Conservation (phyloP, 805 yeast species). For the Teunomyces funiuensis region DNA sequence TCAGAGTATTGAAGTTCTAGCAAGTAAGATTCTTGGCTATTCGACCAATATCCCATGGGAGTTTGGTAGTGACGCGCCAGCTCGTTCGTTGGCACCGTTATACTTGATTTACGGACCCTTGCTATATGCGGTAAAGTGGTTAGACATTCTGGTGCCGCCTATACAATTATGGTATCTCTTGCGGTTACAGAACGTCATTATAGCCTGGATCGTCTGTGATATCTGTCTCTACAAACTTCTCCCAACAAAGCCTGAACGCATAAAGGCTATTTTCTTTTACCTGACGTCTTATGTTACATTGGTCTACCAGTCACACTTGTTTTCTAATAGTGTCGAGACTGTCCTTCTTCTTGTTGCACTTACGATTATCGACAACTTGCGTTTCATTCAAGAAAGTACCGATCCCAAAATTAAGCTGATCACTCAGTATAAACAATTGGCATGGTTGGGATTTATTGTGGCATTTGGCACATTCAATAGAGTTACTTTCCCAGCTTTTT, state of each 20-base stretch:
- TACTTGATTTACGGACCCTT: constrained; percentile 71
- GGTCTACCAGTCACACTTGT: constrained; percentile 80
- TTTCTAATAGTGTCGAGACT: constrained; percentile 86
- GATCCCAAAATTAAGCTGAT: not conserved
- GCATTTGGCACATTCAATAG: constrained; percentile 81
- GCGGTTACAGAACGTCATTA: constrained; percentile 49
- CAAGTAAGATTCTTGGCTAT: constrained; percentile 46
- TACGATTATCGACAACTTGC: constrained; percentile 48
- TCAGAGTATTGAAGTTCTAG: constrained; percentile 80
- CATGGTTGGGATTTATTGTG: constrained; percentile 47
- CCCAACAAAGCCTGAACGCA: constrained; percentile 49
- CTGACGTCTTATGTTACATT: constrained; percentile 68
- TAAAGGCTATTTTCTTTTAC: constrained; percentile 48
- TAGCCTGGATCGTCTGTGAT: constrained; percentile 39
- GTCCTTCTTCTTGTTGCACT: constrained; percentile 50
- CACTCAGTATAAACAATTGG: constrained; percentile 10
- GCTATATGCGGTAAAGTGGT: constrained; percentile 28
- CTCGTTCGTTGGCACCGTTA: constrained; percentile 71
- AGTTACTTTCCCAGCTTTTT: constrained; percentile 76
- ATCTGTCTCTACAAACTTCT: constrained; percentile 47
- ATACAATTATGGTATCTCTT: constrained; percentile 50
- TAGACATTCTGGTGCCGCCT: constrained; percentile 46
- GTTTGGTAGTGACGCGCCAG: constrained; percentile 54
- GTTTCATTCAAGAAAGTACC: constrained; percentile 13
- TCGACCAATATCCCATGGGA: constrained; percentile 77